phyloP scores from a whole-genome alignment of 768 basidiomycete genomes.

The Sarcomyxa edulis region DNA sequence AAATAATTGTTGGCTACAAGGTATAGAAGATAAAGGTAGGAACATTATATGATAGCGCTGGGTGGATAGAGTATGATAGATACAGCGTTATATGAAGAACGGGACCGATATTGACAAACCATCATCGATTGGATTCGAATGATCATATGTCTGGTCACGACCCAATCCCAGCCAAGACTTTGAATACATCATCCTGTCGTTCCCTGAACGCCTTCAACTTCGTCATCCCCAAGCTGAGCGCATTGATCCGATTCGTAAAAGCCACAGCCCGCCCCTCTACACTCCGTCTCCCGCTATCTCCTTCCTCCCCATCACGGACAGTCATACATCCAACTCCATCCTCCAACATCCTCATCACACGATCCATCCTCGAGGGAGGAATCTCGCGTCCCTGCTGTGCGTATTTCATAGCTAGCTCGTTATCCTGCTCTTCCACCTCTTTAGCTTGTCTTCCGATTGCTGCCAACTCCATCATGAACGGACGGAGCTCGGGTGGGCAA shows the following conservation, averaged over 20 bases:
- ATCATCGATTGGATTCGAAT: no score
- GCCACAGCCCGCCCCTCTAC: slow-evolving; percentile 60
- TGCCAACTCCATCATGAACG: slow-evolving; percentile 66
- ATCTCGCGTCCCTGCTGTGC: slow-evolving; percentile 29
- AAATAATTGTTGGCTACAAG: no score
- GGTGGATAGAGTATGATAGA: no score
- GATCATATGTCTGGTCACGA: no score
- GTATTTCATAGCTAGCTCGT: slow-evolving; percentile 39
- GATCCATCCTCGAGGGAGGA: slow-evolving; percentile 46
- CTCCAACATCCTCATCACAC: slow-evolving; percentile 52
- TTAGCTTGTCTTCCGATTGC: slow-evolving; percentile 47
- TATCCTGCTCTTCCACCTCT: slow-evolving; percentile 51
- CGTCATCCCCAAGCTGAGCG: slow-evolving; percentile 66
- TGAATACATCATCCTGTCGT: slow-evolving; percentile 65
- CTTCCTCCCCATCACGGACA: no score
- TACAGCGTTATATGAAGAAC: no score
- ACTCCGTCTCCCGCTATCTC: slow-evolving; percentile 36
- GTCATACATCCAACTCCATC: slow-evolving; percentile 47
- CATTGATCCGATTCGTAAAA: slow-evolving; percentile 76
- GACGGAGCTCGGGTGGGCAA: slow-evolving; percentile 58
- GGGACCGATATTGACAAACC: no score
- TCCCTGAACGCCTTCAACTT: slow-evolving; percentile 67
- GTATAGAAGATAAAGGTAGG: no score
- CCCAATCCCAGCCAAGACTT: slow-evolving; percentile 51
- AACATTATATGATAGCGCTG: no score